Conservation (phyloP, 2,329 filamentous ascomycete genomes). For the Alternaria sp. region DNA sequence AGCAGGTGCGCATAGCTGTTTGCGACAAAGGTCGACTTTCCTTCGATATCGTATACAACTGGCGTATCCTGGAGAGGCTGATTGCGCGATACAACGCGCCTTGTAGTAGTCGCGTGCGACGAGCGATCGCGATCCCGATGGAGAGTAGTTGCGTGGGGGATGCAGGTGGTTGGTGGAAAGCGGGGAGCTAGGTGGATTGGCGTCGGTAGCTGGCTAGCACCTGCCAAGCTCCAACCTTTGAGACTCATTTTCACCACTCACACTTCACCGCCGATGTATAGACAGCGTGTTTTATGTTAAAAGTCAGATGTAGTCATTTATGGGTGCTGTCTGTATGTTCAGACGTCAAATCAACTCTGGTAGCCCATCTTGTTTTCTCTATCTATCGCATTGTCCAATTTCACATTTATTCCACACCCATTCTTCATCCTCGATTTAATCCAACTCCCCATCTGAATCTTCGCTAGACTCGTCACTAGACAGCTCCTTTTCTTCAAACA, state of each 20-base stretch:
- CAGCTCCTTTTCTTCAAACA: neutral
- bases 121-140: neutral
- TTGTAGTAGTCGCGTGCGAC: neutral
- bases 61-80: neutral
- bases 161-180: neutral
- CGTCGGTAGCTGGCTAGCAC: neutral
- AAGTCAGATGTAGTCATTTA: neutral
- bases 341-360: neutral
- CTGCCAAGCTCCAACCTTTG: neutral
- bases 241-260: neutral
- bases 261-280: neutral
- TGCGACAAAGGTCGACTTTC: neutral
- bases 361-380: neutral
- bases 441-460: neutral
- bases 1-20: neutral
- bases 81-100: neutral
- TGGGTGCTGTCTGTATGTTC: neutral
- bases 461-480: neutral
- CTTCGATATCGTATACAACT: neutral
- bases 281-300: neutral
- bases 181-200: neutral
- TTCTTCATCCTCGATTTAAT: neutral
- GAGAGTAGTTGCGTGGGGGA: neutral
- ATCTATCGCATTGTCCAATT: neutral
- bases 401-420: neutral